Conservation (phyloP, 148 eudicot genomes). For the Diospyros kaki region DNA sequence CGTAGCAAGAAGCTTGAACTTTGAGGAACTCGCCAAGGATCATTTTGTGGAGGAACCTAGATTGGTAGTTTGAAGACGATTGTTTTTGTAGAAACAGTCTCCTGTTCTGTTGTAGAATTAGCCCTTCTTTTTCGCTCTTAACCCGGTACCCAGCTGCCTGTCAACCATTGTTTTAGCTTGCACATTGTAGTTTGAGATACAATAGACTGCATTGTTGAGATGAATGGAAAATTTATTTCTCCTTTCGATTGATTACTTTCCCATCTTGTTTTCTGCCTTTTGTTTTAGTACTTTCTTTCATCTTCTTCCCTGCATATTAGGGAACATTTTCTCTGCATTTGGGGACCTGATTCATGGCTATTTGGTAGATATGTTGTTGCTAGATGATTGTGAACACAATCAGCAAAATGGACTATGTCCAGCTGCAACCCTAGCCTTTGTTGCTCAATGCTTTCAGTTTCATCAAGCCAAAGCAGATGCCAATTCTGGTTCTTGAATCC, state of each 20-base stretch:
- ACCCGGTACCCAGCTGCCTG: not conserved
- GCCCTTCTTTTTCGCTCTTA: conserved; percentile 3
- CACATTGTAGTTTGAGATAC: conserved; percentile 6
- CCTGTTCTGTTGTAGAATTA: not conserved
- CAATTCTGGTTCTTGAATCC: no score
- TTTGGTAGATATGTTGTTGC: not conserved
- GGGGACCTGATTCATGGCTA: not conserved
- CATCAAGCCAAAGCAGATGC: no score
- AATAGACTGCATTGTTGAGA: not conserved
- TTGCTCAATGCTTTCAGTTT: not conserved
- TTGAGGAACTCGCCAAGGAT: conserved; percentile 24
- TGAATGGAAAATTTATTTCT: not conserved
- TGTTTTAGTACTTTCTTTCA: not conserved
- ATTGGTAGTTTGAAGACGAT: conserved; percentile 30
- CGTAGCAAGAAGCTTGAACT: conserved; percentile 66
- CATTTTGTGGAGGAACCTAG: conserved; percentile 21
- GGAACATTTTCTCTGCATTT: not conserved
- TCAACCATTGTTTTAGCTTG: conserved; percentile 5
- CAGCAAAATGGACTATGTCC: not conserved
- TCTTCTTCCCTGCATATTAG: no score
- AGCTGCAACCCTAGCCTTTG: not conserved
- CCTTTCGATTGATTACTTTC: not conserved
- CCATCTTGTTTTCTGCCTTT: not conserved
- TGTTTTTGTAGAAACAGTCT: conserved; percentile 2
- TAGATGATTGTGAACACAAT: not conserved